Conservation (phyloP, 208 protist species). For the Crithidia expoeki region DNA sequence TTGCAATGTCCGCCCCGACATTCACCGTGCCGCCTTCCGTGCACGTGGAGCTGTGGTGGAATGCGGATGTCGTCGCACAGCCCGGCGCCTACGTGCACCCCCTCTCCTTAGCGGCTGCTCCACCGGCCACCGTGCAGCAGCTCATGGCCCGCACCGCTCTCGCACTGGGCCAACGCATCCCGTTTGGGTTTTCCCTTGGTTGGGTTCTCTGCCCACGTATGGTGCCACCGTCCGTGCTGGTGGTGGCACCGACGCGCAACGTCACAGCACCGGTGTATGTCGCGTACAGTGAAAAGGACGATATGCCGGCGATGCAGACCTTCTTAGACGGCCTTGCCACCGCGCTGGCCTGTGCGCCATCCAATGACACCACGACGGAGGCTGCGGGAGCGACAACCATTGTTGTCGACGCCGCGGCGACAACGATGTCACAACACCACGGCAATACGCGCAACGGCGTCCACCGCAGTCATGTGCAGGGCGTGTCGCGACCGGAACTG, state of each 20-base stretch:
- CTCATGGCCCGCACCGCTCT: conserved; percentile 12
- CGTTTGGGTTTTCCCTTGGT: conserved; percentile 45
- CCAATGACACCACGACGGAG: neutral
- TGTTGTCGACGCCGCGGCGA: neutral
- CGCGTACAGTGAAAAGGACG: conserved; percentile 21
- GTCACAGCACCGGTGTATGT: conserved; percentile 2
- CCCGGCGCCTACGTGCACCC: conserved; percentile 1
- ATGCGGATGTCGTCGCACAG: conserved; percentile 48
- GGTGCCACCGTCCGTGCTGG: too few relatives aligned
- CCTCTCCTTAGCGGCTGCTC: conserved; percentile 12
- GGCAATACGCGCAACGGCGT: neutral
- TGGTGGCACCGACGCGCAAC: too few relatives aligned
- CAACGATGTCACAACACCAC: neutral
- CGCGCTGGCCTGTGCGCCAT: neutral
- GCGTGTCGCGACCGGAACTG: too few relatives aligned
- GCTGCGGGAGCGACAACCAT: neutral
- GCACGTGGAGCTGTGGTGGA: conserved; percentile 54
- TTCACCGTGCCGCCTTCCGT: neutral
- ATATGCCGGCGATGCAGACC: conserved; percentile 16
- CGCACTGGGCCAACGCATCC: conserved; percentile 12
- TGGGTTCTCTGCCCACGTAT: conserved; percentile 30
- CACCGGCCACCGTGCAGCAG: neutral
- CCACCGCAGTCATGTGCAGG: too few relatives aligned
- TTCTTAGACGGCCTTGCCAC: conserved; percentile 16
- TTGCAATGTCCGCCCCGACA: neutral